Evolutionary conservation across 768 basidiomycete genomes (phyloP).

Genomic region (Strobilomyces echinocephalus): DNA sequence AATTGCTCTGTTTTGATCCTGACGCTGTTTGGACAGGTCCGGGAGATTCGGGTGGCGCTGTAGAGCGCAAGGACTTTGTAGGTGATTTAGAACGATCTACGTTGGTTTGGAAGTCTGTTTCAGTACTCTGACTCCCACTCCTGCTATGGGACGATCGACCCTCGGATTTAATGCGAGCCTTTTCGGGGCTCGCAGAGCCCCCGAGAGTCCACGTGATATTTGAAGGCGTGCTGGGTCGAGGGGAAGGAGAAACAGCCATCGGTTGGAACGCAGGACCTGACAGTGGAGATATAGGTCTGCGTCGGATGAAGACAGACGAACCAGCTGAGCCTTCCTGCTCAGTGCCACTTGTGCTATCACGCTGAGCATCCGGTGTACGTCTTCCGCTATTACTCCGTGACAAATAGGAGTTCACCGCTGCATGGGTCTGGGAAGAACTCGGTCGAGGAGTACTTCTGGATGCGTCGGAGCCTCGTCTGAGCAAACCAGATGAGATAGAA

Average conservation of each 20-base stretch:
- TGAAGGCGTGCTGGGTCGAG: slow-evolving; percentile 59
- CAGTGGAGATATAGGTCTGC: slow-evolving; percentile 71
- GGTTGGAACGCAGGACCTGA: slow-evolving; percentile 58
- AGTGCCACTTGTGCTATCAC: slow-evolving; percentile 33
- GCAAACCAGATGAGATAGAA: slow-evolving; percentile 34
- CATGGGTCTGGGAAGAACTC: slow-evolving; percentile 40
- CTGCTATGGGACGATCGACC: slow-evolving; percentile 42
- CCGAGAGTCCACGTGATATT: slow-evolving; percentile 65
- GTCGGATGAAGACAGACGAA: slow-evolving; percentile 51
- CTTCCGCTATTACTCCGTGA: slow-evolving; percentile 61
- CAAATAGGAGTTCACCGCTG: slow-evolving; percentile 43
- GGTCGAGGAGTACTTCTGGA: slow-evolving; percentile 47
- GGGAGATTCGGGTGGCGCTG: slow-evolving; percentile 58
- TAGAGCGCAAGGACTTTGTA: slow-evolving; percentile 49
- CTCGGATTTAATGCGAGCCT: slow-evolving; percentile 28
- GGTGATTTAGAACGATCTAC: slow-evolving; percentile 39
- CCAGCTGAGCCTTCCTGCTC: slow-evolving; percentile 42
- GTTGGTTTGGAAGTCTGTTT: slow-evolving; percentile 22
- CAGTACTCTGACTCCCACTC: slow-evolving; percentile 54
- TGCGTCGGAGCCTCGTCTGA: slow-evolving; percentile 54
- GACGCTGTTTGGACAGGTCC: slow-evolving; percentile 33
- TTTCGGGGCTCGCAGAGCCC: slow-evolving; percentile 31
- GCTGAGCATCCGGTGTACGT: slow-evolving; percentile 54
- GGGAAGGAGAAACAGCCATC: slow-evolving; percentile 49
- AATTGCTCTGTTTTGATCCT: slow-evolving; percentile 28